Evolutionary conservation across 2,329 filamentous ascomycete species (phyloP).

Genomic region (Phialemoniopsis sp.): DNA sequence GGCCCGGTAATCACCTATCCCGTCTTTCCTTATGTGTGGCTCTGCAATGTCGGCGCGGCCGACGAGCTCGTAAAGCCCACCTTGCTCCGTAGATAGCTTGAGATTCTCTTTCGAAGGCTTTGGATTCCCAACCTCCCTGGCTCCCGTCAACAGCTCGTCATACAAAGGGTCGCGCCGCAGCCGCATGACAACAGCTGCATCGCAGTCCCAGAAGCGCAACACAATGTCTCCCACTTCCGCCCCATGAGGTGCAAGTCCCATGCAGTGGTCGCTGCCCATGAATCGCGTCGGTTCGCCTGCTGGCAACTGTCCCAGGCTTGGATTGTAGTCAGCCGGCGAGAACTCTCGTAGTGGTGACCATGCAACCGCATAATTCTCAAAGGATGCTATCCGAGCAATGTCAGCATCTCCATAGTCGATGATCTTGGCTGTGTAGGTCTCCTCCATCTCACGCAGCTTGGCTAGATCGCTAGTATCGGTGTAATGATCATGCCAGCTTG

Average conservation of each 20-base stretch:
- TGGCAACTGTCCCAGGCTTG: neutral
- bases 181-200: conserved; percentile 9
- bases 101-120: neutral
- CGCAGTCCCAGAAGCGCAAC: conserved; percentile 13
- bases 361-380: neutral
- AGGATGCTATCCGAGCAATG: conserved; percentile 4
- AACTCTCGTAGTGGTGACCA: neutral
- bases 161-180: too few relatives aligned
- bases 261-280: conserved; percentile 5
- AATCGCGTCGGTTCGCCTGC: conserved; percentile 4
- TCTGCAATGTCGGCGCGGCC: conserved; percentile 9
- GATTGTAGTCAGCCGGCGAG: too few relatives aligned
- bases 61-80: conserved; percentile 1
- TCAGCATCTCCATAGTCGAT: conserved; percentile 4
- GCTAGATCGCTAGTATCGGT: conserved; percentile 1
- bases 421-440: conserved; percentile 7
- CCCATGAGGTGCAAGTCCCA: conserved; percentile 8
- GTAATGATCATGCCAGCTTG: conserved; percentile 8
- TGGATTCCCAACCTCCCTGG: too few relatives aligned
- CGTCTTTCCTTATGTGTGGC: neutral
- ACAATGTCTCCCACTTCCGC: conserved; percentile 8
- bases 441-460: conserved; percentile 7
- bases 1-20: neutral
- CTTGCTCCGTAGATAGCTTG: neutral
- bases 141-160: too few relatives aligned